These are phyloP conservation scores for Apiosordaria backusii DNA, from an alignment of 495 filamentous ascomycete genomes.

Conservation along the genomic window DNA sequence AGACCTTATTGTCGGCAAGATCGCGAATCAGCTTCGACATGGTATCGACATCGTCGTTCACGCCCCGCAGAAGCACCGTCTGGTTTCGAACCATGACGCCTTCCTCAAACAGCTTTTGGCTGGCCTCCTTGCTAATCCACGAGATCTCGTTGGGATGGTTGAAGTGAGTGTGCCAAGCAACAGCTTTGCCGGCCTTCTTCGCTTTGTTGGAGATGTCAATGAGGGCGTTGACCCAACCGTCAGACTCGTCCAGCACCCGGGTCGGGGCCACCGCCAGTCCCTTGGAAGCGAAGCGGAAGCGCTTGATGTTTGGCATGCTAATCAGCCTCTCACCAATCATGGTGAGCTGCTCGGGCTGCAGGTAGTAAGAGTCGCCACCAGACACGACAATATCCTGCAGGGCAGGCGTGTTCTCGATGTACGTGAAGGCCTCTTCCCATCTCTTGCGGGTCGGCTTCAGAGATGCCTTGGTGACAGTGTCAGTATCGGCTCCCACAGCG, in stretches of 20 bases:
- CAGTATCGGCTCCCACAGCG: constrained; percentile 50
- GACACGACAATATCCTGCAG: constrained; percentile 57
- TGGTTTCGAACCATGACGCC: constrained; percentile 53
- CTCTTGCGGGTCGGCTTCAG: constrained; percentile 40
- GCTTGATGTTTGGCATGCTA: constrained; percentile 40
- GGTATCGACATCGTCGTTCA: constrained; percentile 53
- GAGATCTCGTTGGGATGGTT: constrained; percentile 58
- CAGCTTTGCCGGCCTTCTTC: constrained; percentile 49
- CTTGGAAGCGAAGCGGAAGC: constrained; percentile 57
- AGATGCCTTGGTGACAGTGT: constrained; percentile 45
- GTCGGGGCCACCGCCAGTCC: constrained; percentile 52
- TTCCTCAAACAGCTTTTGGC: constrained; percentile 44
- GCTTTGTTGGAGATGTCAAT: constrained; percentile 47
- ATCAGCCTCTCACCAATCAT: constrained; percentile 40
- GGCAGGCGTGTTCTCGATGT: constrained; percentile 46
- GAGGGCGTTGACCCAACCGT: constrained; percentile 51
- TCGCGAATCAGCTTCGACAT: constrained; percentile 49
- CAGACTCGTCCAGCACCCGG: constrained; percentile 47
- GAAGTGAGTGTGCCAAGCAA: constrained; percentile 61
- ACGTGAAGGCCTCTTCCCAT: constrained; percentile 47
- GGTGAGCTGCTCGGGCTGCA: constrained; percentile 35
- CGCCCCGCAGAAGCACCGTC: constrained; percentile 50
- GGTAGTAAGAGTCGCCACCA: constrained; percentile 55
- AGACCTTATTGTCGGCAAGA: constrained; percentile 53
- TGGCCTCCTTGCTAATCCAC: constrained; percentile 54